These are phyloP conservation scores for Amaranthus palmeri DNA, from an alignment of 148 eudicot genomes.

Conservation along the genomic window DNA sequence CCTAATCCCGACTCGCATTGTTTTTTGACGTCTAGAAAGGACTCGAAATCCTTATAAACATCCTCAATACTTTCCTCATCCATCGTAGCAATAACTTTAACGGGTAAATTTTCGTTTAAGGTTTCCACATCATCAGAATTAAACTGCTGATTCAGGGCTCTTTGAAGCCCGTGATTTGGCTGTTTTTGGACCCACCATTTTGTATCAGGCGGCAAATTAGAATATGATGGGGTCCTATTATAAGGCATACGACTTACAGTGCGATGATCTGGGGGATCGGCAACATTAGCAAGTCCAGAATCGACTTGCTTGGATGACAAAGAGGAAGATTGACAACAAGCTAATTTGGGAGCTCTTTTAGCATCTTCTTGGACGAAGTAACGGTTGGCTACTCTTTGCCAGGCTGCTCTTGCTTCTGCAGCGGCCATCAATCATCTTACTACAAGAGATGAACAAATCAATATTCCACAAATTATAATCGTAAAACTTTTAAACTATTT, in stretches of 20 bases:
- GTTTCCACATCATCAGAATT: conserved; percentile 29
- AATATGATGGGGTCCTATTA: conserved; percentile 38
- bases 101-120: conserved; percentile 7
- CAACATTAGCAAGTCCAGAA: conserved; percentile 35
- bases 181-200: conserved; percentile 85
- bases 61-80: conserved; percentile 13
- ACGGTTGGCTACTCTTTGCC: conserved; percentile 92
- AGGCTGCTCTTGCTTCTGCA: conserved; percentile 94
- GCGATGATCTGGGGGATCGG: conserved; percentile 35
- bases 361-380: conserved; percentile 95
- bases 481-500: neutral
- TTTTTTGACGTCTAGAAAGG: conserved; percentile 29
- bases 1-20: conserved; percentile 18
- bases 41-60: conserved; percentile 19
- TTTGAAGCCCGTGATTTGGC: conserved; percentile 44
- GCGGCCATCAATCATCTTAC: conserved; percentile 72
- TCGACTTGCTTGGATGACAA: conserved; percentile 47
- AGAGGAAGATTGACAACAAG: conserved; percentile 63
- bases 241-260: conserved; percentile 54
- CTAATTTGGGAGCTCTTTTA: conserved; percentile 91
- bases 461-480: neutral
- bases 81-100: conserved; percentile 15
- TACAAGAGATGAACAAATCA: conserved; percentile 25
- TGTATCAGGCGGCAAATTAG: conserved; percentile 63
- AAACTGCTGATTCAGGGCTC: conserved; percentile 37